phyloP scores from a whole-genome alignment of 306 rosid genomes.

The Lithocarpus polystachyus region DNA sequence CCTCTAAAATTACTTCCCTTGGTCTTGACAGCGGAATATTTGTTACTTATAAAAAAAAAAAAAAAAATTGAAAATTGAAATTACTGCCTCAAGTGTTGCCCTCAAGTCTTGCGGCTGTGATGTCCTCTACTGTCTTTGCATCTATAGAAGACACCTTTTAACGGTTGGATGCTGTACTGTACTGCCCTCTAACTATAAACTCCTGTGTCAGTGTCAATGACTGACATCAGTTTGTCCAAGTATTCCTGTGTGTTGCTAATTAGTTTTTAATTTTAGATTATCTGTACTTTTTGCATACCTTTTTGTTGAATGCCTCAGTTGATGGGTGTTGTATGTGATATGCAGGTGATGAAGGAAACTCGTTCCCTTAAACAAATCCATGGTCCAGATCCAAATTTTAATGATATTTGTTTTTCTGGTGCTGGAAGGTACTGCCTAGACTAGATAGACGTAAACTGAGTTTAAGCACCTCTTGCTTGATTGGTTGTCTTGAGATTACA shows the following conservation, averaged over 20 bases:
- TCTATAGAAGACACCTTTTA: not conserved
- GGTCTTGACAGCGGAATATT: not conserved
- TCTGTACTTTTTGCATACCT: not conserved
- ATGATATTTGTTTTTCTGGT: constrained; percentile 76
- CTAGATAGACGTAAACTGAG: not conserved
- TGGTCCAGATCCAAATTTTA: constrained; percentile 90
- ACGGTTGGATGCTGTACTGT: not conserved
- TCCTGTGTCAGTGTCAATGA: not conserved
- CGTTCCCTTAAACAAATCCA: constrained; percentile 53
- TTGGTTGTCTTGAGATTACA: not conserved
- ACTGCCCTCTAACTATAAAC: not conserved
- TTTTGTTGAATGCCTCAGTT: not conserved
- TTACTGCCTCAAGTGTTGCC: not conserved
- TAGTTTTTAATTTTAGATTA: not conserved
- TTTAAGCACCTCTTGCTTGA: not conserved
- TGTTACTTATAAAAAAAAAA: too few relatives aligned
- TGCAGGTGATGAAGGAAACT: constrained; percentile 67
- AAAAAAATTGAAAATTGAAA: constrained; percentile 1
- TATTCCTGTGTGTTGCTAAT: not conserved
- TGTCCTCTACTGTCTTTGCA: not conserved
- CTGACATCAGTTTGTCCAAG: not conserved
- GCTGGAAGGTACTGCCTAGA: constrained; percentile 65
- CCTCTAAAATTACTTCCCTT: not conserved
- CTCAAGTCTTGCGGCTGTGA: not conserved
- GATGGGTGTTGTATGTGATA: not conserved